A percentile compares a stretch with the other conserved stretches of the same genome.
Conservation (phyloP, 2,329 filamentous ascomycete genomes). For the Colletotrichum melonis region DNA sequence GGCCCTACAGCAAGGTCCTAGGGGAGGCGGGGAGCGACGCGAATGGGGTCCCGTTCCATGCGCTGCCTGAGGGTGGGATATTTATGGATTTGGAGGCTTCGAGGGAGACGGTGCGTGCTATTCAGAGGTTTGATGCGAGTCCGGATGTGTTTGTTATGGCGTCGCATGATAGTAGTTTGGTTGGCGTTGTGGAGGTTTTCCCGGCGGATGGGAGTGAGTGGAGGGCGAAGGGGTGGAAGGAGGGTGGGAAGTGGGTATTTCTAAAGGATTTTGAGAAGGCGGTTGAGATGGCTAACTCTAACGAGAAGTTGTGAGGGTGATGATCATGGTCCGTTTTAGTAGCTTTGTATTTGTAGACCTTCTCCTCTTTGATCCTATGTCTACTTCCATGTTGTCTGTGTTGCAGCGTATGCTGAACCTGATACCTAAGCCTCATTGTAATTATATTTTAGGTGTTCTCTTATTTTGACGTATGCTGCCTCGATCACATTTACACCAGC, state of each 20-base stretch:
- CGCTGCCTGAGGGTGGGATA: not conserved
- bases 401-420: not conserved
- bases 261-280: not conserved
- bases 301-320: not conserved
- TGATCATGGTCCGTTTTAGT: not conserved
- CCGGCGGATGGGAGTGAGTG: not conserved
- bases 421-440: not conserved
- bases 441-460: not conserved
- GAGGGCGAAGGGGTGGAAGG: slow-evolving; percentile 7
- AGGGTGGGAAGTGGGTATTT: not conserved
- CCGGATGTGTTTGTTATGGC: slow-evolving; percentile 6
- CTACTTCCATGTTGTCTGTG: not conserved
- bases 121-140: not conserved
- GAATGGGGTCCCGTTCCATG: not conserved
- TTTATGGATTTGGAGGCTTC: not conserved
- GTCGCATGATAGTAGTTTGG: not conserved
- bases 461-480: too few species aligned
- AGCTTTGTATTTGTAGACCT: not conserved
- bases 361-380: not conserved
- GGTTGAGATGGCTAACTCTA: not conserved
- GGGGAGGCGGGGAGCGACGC: not conserved
- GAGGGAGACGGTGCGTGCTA: not conserved
- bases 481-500: too few species aligned
- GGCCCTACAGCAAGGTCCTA: not conserved
- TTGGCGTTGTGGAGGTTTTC: not conserved